phyloP scores from a whole-genome alignment of 352 stramenopile genomes.

The Phytophthora pini region DNA sequence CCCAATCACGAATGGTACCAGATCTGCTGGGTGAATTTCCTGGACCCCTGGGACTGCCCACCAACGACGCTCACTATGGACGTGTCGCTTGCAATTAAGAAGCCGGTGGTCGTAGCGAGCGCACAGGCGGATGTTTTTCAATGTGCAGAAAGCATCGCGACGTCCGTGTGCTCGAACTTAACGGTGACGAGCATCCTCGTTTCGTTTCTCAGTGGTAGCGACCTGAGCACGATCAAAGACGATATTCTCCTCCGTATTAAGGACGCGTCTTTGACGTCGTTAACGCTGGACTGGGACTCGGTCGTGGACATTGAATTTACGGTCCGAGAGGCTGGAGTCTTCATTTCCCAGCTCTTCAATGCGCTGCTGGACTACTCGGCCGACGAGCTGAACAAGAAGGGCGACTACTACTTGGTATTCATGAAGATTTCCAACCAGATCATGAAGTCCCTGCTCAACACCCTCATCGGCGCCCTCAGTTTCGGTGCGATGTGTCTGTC shows the following conservation, averaged over 20 bases:
- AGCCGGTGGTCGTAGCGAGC: slow-evolving; percentile 37
- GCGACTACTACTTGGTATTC: not conserved
- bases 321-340: not conserved
- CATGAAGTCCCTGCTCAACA: not conserved
- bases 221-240: slow-evolving; percentile 43
- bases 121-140: slow-evolving; percentile 45
- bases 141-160: slow-evolving; percentile 35
- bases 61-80: slow-evolving; percentile 43
- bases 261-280: slow-evolving; percentile 35
- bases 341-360: not conserved
- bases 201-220: slow-evolving; percentile 36
- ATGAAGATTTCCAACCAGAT: not conserved
- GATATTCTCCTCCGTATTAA: slow-evolving; percentile 36
- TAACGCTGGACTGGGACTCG: not conserved
- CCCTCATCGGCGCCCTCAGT: too few relatives aligned
- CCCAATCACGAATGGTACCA: slow-evolving; percentile 65
- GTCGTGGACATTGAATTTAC: not conserved
- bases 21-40: slow-evolving; percentile 59
- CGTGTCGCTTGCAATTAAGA: slow-evolving; percentile 44
- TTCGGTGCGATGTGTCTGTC: too few relatives aligned
- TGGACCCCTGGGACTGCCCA: slow-evolving; percentile 44
- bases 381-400: not conserved
- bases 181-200: slow-evolving; percentile 51
- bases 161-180: slow-evolving; percentile 58
- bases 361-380: not conserved